Percentiles rank a stretch among this genome's conserved stretches.
phyloP scores from a whole-genome alignment of 1,284 basidiomycete genomes.

The Neonothopanus nambi region DNA sequence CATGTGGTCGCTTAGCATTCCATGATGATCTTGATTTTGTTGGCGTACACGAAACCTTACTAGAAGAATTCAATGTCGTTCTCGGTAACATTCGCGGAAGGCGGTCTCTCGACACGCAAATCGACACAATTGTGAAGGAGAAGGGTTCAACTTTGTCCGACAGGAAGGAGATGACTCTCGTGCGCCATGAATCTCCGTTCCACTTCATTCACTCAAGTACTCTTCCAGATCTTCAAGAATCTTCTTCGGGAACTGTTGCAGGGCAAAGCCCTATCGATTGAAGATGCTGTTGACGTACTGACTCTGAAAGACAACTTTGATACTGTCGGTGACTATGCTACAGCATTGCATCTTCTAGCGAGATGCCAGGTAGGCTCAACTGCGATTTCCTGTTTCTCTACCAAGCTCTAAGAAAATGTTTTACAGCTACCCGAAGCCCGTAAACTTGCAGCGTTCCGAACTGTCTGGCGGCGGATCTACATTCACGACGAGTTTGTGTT shows the following conservation, averaged over 20 bases:
- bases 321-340: constrained; percentile 60
- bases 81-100: constrained; percentile 50
- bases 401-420: not conserved
- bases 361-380: constrained; percentile 55
- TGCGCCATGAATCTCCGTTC: constrained; percentile 28
- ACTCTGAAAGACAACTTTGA: constrained; percentile 69
- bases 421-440: constrained; percentile 66
- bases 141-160: constrained; percentile 52
- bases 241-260: constrained; percentile 66
- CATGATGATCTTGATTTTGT: constrained; percentile 76
- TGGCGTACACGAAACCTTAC: constrained; percentile 66
- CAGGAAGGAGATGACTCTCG: constrained; percentile 45
- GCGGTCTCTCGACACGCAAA: constrained; percentile 66
- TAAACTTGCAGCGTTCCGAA: constrained; percentile 65
- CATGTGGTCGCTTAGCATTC: constrained; percentile 46
- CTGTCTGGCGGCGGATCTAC: constrained; percentile 86
- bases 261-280: constrained; percentile 65
- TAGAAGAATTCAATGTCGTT: constrained; percentile 56
- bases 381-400: not conserved
- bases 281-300: constrained; percentile 70
- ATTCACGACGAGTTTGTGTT: constrained; percentile 82
- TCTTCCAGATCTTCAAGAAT: constrained; percentile 60
- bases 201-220: not conserved
- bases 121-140: constrained; percentile 57
- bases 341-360: constrained; percentile 62